Evolutionary conservation across 768 basidiomycete species (phyloP), one percentile per base, ranked within the genome.

Genomic region (Pisolithus orientalis): DNA sequence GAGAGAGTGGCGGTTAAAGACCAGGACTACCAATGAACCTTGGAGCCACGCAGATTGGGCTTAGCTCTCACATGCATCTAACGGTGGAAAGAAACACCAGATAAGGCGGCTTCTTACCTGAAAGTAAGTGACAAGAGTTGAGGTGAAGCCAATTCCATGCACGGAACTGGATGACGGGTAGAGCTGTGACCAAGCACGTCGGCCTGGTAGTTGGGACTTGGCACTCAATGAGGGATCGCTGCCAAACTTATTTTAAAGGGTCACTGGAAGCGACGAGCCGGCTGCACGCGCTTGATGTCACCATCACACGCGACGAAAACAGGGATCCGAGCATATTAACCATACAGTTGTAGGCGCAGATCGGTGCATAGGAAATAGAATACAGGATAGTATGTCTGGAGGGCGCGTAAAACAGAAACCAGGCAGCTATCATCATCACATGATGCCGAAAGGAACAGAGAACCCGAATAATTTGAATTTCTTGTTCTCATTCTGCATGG

Each of bases 61-160:
- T 57, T 10, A 39, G 54, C 49, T 40, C 39, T 47, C n/a, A 32
- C 48, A 47, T 44, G 16, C 48, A 25, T 39, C 34, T 14, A 34
- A 34, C 34, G 34, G 14, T 6, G 32, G 37, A 25, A 27, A 14
- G 24, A 44, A 47, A 51, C 6, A 28, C 47, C 2, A 24, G 21
- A 28, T 32, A 13, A 34, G 55, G 29, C 44, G 51, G 53, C 13
- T 45, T 58, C 63, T 53, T 40, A 67, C 65, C 63, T 63, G 53
- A 42, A 59, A 54, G 52, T 38, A 49, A 51, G 51, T 44, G 37
- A 37, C 34, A 17, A 46, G 31, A 44, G 28, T 31, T 5, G 47
- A 49, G 10, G 39, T 66, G 58, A 65, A 43, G 16, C 58, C 39
- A 58, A 54, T 67, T 56, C 68, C 66, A 67, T 67, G 55, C 59